Conservation (phyloP, 768 basidiomycete genomes). For the Lentinula boryana region DNA sequence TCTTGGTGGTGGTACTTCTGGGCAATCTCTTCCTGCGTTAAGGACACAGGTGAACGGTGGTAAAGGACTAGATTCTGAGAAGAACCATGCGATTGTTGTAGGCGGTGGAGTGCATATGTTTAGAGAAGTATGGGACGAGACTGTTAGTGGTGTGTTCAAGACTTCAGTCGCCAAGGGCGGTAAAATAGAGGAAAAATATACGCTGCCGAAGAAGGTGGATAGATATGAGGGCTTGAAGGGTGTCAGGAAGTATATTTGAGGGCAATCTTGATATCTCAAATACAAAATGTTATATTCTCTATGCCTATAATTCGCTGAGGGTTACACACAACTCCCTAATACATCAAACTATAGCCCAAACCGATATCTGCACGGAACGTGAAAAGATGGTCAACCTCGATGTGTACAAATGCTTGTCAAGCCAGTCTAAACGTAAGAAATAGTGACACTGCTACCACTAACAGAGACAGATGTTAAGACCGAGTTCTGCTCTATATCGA, state of each 20-base stretch:
- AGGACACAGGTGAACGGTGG: constrained; percentile 2
- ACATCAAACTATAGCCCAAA: no score
- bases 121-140: constrained; percentile 68
- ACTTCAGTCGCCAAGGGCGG: constrained; percentile 22
- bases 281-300: no score
- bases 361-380: no score
- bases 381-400: no score
- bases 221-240: constrained; percentile 49
- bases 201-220: constrained; percentile 45
- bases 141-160: constrained; percentile 57
- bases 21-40: neutral
- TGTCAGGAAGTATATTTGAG: constrained; percentile 36
- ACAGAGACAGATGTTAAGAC: no score
- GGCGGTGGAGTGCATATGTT: constrained; percentile 84
- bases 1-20: neutral
- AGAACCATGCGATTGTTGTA: neutral
- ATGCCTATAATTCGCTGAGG: no score
- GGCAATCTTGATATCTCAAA: no score
- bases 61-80: neutral
- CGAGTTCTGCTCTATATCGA: neutral
- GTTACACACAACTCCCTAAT: no score
- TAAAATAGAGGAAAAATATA: constrained; percentile 49
- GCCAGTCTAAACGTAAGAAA: no score
- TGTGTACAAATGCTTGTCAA: no score
- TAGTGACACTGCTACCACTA: no score